Evolutionary conservation across 1,284 basidiomycete species (phyloP).

Genomic region (Microbotryomycetes sp.): DNA sequence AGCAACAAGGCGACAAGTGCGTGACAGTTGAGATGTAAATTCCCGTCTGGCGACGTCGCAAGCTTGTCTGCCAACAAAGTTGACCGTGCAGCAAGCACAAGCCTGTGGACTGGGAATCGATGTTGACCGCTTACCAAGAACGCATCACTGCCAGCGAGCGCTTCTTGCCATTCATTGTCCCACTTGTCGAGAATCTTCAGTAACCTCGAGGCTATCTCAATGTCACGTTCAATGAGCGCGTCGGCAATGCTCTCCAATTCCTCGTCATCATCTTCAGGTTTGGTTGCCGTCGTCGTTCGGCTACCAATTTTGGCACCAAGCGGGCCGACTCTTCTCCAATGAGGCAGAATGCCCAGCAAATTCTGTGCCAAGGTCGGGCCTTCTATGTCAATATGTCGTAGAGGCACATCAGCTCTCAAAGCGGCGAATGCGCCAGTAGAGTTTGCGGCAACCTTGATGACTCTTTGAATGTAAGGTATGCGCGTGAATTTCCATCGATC

Average conservation of each 20-base stretch:
- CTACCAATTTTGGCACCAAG: conserved; percentile 4
- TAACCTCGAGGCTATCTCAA: conserved; percentile 47
- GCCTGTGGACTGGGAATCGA: conserved; percentile 59
- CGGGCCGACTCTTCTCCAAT: conserved; percentile 39
- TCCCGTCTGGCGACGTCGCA: conserved; percentile 21
- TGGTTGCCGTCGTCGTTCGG: conserved; percentile 1
- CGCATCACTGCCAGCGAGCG: conserved; percentile 57
- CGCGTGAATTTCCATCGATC: conserved; percentile 58
- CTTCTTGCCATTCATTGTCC: conserved; percentile 29
- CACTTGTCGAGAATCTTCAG: conserved; percentile 45
- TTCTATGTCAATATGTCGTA: conserved; percentile 54
- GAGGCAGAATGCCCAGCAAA: conserved; percentile 58
- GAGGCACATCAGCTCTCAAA: conserved; percentile 64
- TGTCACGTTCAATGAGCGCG: conserved; percentile 45
- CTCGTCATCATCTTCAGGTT: conserved; percentile 33
- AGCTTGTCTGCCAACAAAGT: conserved; percentile 46
- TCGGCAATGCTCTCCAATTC: conserved; percentile 33
- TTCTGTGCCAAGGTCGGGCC: conserved; percentile 64
- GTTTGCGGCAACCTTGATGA: conserved; percentile 76
- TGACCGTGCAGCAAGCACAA: conserved; percentile 60
- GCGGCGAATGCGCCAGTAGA: conserved; percentile 85
- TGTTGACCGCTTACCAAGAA: conserved; percentile 47
- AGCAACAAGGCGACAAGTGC: conserved; percentile 68
- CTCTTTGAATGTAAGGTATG: conserved; percentile 75
- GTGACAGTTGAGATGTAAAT: conserved; percentile 47